Evolutionary conservation across 345 rosid species (phyloP).

Genomic region (Leavenworthia alabamica): DNA sequence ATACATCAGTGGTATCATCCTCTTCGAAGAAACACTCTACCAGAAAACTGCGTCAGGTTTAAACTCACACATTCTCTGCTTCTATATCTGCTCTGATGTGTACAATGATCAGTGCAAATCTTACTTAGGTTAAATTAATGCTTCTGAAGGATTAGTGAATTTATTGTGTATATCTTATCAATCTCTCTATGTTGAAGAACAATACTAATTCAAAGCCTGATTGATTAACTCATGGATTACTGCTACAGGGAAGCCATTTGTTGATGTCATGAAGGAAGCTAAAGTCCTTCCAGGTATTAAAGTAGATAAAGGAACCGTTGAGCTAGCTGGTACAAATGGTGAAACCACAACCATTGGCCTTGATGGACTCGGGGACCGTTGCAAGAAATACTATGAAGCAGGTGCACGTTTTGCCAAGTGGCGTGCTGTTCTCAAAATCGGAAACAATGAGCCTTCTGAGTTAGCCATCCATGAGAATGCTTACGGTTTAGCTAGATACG

Average conservation of each 20-base stretch:
- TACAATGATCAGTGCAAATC: neutral
- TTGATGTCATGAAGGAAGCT: constrained; percentile 65
- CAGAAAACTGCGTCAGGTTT: constrained; percentile 78
- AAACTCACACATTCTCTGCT: neutral
- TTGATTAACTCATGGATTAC: neutral
- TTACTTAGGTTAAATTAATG: neutral
- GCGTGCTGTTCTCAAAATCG: constrained; percentile 89
- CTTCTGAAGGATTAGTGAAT: too few relatives aligned
- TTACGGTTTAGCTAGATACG: constrained; percentile 45
- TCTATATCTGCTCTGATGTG: neutral
- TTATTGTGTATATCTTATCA: too few relatives aligned
- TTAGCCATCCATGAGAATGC: constrained; percentile 48
- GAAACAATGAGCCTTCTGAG: constrained; percentile 71
- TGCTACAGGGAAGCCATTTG: constrained; percentile 64
- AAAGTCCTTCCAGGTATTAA: constrained; percentile 89
- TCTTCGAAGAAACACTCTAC: constrained; percentile 77
- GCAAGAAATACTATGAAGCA: constrained; percentile 24
- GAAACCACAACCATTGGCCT: constrained; percentile 93
- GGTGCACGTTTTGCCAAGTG: constrained; percentile 71
- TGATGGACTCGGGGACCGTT: constrained; percentile 61
- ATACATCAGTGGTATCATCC: constrained; percentile 80
- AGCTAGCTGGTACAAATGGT: constrained; percentile 74
- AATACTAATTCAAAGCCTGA: neutral
- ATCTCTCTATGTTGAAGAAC: neutral
- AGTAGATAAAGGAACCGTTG: constrained; percentile 92